Evolutionary conservation across 78 protist genomes (phyloP), one percentile per base, ranked within the genome.

Genomic region (Dictyostelium citrinum): DNA sequence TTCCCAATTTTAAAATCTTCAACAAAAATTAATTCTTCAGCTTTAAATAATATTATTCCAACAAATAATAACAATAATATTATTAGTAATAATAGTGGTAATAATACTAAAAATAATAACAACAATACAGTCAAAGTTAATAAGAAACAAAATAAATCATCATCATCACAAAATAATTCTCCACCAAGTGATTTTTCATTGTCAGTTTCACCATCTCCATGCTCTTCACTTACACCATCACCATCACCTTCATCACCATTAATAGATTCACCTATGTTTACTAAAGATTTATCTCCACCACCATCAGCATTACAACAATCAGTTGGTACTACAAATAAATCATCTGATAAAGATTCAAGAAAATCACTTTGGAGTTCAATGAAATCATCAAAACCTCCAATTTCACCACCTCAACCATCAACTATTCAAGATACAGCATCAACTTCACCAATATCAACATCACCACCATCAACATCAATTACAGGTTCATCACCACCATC

Each of bases 1-100:
- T 86, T 86, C 37, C 92, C 92, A 39, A 39, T 77, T 27, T 31
- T 86, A 17, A 76, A 55, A 64, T 51, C 75, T 20, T 86, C 92
- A n/a, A 74, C 72, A 17, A 64, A 81, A 35, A 49, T 81, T 7
- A 20, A 37, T 16, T 49, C 49, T 16, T 27, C 33, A 41, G 51
- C 33, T 33, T 31, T 27, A 11, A 61, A 61, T 61, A 61, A 61
- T 61, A 55, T 55, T 55, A 55, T 55, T 20, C 27, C 64, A 49
- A 49, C n/a, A 49, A 49, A 5, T 37, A 41, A 27, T 43, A 37
- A 24, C 11, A 43, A 37, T 76, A 24, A 20, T 76, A 37, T 5
- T 31, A 22, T 11, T 41, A 74, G 7, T 39, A 68, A 8, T 14
- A 68, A 68, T 68, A 31, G 1, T 31, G 16, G 8, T 31, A 74